phyloP scores from a whole-genome alignment of 495 filamentous ascomycete species.

The Trichoderma virens region DNA sequence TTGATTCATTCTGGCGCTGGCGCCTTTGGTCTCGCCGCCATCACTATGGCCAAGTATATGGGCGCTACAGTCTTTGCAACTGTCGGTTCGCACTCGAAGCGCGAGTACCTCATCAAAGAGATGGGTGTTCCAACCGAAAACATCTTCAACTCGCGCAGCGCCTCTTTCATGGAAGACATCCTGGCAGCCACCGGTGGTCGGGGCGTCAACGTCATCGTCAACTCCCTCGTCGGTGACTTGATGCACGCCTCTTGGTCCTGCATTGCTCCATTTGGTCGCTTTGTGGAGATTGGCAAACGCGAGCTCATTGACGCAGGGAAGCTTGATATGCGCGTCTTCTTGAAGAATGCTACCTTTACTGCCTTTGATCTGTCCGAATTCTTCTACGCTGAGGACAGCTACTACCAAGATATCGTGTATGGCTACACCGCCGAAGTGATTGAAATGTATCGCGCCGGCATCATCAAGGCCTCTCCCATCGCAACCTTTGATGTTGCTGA shows the following conservation, averaged over 20 bases:
- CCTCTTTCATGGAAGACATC: conserved; percentile 32
- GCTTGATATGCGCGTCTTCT: conserved; percentile 28
- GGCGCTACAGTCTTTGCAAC: conserved; percentile 45
- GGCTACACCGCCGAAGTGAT: conserved; percentile 13
- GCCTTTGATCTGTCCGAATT: conserved; percentile 23
- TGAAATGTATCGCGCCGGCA: conserved; percentile 10
- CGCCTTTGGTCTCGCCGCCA: conserved; percentile 43
- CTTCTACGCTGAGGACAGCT: conserved; percentile 11
- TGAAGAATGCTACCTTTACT: conserved; percentile 20
- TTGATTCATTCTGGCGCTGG: conserved; percentile 50
- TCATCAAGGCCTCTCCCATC: conserved; percentile 12
- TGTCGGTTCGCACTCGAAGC: conserved; percentile 34
- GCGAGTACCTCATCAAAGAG: conserved; percentile 26
- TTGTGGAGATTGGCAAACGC: conserved; percentile 44
- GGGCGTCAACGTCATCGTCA: conserved; percentile 48
- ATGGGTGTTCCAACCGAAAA: conserved; percentile 37
- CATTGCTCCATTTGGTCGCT: conserved; percentile 38
- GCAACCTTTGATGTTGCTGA: conserved; percentile 11
- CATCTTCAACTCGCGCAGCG: conserved; percentile 38
- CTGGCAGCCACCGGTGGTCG: conserved; percentile 30
- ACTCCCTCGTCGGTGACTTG: conserved; percentile 44
- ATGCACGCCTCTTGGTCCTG: conserved; percentile 39
- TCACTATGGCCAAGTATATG: conserved; percentile 35
- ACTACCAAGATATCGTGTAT: conserved; percentile 6
- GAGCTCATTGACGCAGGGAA: conserved; percentile 23